A percentile compares a stretch with the other conserved stretches of the same genome.
phyloP scores from a whole-genome alignment of 192 early-diverging fungal species.

The Linnemannia hyalina region DNA sequence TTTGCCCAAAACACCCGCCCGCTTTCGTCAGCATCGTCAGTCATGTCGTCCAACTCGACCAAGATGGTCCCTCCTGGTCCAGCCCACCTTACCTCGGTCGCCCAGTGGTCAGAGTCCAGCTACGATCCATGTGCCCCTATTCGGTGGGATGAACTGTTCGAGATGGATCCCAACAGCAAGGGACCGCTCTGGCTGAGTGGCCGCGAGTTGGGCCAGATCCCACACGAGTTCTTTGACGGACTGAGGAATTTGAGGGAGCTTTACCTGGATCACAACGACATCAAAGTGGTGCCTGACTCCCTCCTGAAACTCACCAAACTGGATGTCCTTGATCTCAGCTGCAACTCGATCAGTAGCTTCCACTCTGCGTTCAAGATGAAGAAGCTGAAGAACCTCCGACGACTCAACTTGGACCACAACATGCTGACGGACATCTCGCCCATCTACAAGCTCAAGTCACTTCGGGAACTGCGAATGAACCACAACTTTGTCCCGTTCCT shows the following conservation, averaged over 20 bases:
- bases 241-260: constrained; percentile 57
- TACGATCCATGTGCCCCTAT: constrained; percentile 51
- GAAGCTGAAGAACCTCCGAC: constrained; percentile 51
- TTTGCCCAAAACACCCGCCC: constrained; percentile 17
- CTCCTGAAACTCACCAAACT: constrained; percentile 58
- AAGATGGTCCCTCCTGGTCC: constrained; percentile 6
- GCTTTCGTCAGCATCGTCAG: constrained; percentile 25
- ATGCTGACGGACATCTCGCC: constrained; percentile 57
- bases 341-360: constrained; percentile 61
- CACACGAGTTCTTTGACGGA: constrained; percentile 59
- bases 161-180: constrained; percentile 56
- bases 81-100: constrained; percentile 14
- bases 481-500: constrained; percentile 55
- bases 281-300: constrained; percentile 61
- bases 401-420: constrained; percentile 61
- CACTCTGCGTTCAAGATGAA: constrained; percentile 59
- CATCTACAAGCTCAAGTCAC: constrained; percentile 56
- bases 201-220: constrained; percentile 52
- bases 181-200: constrained; percentile 53
- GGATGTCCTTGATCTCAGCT: constrained; percentile 59
- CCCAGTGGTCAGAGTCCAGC: constrained; percentile 49
- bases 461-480: constrained; percentile 57
- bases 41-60: constrained; percentile 9
- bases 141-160: constrained; percentile 54
- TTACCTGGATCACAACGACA: constrained; percentile 60